Evolutionary conservation across 495 filamentous ascomycete genomes (phyloP).

Genomic region (Aspergillus mulundensis): DNA sequence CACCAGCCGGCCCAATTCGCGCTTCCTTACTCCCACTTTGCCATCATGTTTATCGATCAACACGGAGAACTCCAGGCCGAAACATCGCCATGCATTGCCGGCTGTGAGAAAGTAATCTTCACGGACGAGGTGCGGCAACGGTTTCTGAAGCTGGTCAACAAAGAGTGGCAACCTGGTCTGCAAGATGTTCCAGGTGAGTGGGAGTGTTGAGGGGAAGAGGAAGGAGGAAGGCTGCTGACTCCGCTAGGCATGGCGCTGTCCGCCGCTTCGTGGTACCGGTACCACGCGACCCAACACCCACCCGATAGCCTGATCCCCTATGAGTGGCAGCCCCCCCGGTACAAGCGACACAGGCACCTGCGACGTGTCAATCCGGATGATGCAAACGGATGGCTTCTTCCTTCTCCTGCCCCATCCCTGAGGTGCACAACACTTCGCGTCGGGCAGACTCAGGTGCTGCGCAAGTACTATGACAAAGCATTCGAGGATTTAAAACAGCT

Average conservation of each 20-base stretch:
- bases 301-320: constrained; percentile 33
- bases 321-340: constrained; percentile 32
- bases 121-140: constrained; percentile 36
- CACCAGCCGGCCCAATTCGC: constrained; percentile 17
- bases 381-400: constrained; percentile 17
- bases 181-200: constrained; percentile 22
- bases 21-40: constrained; percentile 36
- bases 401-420: constrained; percentile 24
- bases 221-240: neutral
- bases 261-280: constrained; percentile 19
- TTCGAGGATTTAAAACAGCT: constrained; percentile 67
- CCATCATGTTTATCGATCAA: constrained; percentile 38
- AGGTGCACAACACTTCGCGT: constrained; percentile 48
- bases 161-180: constrained; percentile 19
- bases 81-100: constrained; percentile 34
- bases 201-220: neutral
- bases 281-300: constrained; percentile 13
- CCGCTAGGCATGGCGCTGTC: constrained; percentile 10
- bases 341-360: constrained; percentile 29
- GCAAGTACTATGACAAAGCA: constrained; percentile 58
- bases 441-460: constrained; percentile 52
- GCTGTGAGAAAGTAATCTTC: constrained; percentile 35
- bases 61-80: constrained; percentile 33
- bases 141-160: constrained; percentile 30
- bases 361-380: constrained; percentile 15